Conservation (phyloP, 2,329 filamentous ascomycete genomes). For the Aspergillus awamori region DNA sequence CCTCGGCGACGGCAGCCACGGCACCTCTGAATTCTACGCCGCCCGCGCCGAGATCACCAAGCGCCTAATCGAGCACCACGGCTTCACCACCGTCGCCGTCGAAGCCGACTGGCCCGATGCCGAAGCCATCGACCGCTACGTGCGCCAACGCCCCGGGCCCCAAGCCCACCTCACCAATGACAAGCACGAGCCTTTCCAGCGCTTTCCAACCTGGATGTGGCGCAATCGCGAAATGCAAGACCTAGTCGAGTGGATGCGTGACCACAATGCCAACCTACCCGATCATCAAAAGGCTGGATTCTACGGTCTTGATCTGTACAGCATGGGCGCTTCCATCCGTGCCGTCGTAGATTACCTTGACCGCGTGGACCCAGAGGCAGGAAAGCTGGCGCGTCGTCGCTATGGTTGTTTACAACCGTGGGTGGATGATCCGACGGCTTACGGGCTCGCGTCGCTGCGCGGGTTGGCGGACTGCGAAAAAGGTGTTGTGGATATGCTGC, state of each 20-base stretch:
- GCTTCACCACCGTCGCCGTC: constrained; percentile 55
- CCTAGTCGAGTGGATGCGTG: constrained; percentile 56
- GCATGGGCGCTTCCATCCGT: constrained; percentile 50
- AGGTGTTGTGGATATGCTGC: constrained; percentile 50
- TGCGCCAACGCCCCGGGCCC: constrained; percentile 48
- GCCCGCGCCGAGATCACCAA: constrained; percentile 57
- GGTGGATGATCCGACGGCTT: constrained; percentile 54
- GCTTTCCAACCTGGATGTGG: constrained; percentile 62
- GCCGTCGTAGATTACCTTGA: constrained; percentile 55
- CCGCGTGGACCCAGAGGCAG: constrained; percentile 47
- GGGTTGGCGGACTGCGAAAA: constrained; percentile 52
- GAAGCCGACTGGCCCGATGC: constrained; percentile 61
- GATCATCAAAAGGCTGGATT: constrained; percentile 43
- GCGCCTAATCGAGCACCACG: constrained; percentile 53
- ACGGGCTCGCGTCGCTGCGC: constrained; percentile 49
- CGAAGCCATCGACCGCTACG: constrained; percentile 55
- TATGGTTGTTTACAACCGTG: constrained; percentile 54
- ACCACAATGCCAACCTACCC: constrained; percentile 43
- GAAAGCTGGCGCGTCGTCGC: constrained; percentile 46
- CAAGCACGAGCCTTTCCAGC: constrained; percentile 47
- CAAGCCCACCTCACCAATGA: constrained; percentile 33
- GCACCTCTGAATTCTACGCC: constrained; percentile 59
- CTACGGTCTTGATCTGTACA: constrained; percentile 58
- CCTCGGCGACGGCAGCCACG: constrained; percentile 54
- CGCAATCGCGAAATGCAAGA: constrained; percentile 56